Percentiles rank a stretch among this genome's conserved stretches.
These are phyloP conservation scores for Xerocomellus dryophilus DNA, from an alignment of 768 basidiomycete species.

Conservation along the genomic window DNA sequence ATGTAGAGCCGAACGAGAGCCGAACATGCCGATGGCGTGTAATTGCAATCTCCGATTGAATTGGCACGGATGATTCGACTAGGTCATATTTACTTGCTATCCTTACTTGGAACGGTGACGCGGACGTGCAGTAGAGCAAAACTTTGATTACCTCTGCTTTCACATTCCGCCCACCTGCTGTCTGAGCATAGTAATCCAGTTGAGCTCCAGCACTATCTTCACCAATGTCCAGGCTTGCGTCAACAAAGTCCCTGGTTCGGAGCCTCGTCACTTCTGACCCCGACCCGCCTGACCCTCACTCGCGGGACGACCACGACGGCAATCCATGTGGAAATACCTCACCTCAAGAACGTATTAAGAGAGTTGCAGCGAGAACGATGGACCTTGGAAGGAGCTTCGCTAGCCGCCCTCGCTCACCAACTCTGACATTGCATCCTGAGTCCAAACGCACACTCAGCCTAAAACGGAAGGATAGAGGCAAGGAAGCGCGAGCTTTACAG, in stretches of 20 bases:
- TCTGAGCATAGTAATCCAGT: slow-evolving; percentile 10
- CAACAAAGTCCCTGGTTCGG: slow-evolving; percentile 22
- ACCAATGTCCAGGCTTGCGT: slow-evolving; percentile 26
- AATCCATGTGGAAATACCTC: slow-evolving; percentile 27
- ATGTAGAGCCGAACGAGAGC: not conserved
- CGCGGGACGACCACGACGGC: slow-evolving; percentile 31
- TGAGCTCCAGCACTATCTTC: not conserved
- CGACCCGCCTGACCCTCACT: slow-evolving; percentile 30
- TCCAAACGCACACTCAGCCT: slow-evolving; percentile 56
- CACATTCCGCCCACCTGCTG: not conserved
- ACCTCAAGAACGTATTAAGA: slow-evolving; percentile 49
- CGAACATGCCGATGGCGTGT: slow-evolving; percentile 13
- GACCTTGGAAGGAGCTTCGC: slow-evolving; percentile 62
- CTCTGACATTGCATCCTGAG: slow-evolving; percentile 31
- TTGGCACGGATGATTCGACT: not conserved
- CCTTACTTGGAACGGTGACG: slow-evolving; percentile 20
- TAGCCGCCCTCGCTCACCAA: slow-evolving; percentile 35
- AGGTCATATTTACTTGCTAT: not conserved
- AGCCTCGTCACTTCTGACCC: slow-evolving; percentile 27
- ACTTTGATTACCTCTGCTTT: slow-evolving; percentile 4
- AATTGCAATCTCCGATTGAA: slow-evolving; percentile 17
- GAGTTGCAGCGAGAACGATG: slow-evolving; percentile 55
- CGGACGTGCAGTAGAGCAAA: slow-evolving; percentile 11
- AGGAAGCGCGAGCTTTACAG: slow-evolving; percentile 30
- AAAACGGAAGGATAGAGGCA: slow-evolving; percentile 49